Percentiles rank a stretch among this genome's conserved stretches.
Evolutionary conservation across 2,329 filamentous ascomycete genomes (phyloP).

Genomic region (Aspergillus hortae): DNA sequence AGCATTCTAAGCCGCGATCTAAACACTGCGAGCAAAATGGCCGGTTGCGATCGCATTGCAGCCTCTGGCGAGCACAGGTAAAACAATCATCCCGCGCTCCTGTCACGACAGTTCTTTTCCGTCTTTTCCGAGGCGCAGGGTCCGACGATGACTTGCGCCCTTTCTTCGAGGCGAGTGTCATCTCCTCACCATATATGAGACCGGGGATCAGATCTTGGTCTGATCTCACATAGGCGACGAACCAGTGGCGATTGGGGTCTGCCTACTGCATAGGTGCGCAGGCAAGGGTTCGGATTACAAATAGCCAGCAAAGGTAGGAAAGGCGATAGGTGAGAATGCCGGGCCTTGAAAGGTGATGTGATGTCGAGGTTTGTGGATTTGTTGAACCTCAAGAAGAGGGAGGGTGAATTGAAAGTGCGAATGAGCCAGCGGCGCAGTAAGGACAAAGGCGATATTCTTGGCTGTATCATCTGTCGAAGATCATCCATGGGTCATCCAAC

Average conservation of each 20-base stretch:
- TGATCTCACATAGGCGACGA: too few species aligned
- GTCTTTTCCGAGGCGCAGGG: conserved; percentile 59
- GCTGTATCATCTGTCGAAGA: not conserved
- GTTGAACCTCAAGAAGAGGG: too few species aligned
- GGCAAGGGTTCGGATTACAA: too few species aligned
- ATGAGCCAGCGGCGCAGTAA: not conserved
- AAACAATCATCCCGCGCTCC: conserved; percentile 95
- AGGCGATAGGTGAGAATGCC: too few species aligned
- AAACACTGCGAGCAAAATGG: conserved; percentile 96
- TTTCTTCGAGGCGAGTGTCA: conserved; percentile 18
- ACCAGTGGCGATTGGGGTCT: too few species aligned
- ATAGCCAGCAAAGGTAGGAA: too few species aligned
- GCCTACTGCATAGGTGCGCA: too few species aligned
- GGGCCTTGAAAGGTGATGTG: too few species aligned
- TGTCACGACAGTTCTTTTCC: conserved; percentile 81
- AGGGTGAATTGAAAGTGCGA: too few species aligned
- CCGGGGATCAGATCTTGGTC: too few species aligned
- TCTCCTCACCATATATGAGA: too few species aligned
- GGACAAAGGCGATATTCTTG: not conserved
- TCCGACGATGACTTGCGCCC: conserved; percentile 21
- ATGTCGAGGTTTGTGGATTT: too few species aligned
- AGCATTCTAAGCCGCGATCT: conserved; percentile 86
- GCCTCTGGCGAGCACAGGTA: conserved; percentile 76
- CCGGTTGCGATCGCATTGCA: conserved; percentile 84
- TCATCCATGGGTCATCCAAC: not conserved